Percentiles rank a stretch among this genome's conserved stretches.
Conservation (phyloP, 495 filamentous ascomycete genomes). For the Penicillium desertorum region DNA sequence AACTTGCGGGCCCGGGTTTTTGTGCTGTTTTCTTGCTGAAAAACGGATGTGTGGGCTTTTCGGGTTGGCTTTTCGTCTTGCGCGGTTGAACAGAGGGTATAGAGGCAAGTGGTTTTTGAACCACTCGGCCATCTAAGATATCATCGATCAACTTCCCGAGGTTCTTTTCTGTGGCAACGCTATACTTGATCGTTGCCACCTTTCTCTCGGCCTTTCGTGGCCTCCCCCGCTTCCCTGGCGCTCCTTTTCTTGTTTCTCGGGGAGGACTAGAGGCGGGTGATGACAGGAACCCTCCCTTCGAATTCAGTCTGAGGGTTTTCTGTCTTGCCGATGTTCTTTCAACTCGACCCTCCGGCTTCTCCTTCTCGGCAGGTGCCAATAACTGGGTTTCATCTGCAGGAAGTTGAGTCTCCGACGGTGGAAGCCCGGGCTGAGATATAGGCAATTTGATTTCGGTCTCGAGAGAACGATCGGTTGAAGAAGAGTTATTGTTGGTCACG, state of each 20-base stretch:
- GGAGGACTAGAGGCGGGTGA: constrained; percentile 42
- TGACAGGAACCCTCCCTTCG: constrained; percentile 56
- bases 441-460: not conserved
- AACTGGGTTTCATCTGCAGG: not conserved
- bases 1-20: constrained; percentile 11
- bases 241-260: constrained; percentile 24
- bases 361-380: not conserved
- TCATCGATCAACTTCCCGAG: constrained; percentile 51
- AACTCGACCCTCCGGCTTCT: not conserved
- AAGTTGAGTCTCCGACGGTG: constrained; percentile 2
- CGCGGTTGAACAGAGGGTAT: constrained; percentile 11
- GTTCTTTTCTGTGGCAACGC: constrained; percentile 18
- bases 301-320: constrained; percentile 54
- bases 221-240: constrained; percentile 24
- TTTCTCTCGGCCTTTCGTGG: constrained; percentile 24
- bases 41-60: constrained; percentile 78
- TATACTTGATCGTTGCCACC: constrained; percentile 51
- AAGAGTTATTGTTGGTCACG: not conserved
- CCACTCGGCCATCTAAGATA: constrained; percentile 42
- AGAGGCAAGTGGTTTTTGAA: constrained; percentile 4
- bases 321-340: constrained; percentile 21
- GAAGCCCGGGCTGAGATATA: not conserved
- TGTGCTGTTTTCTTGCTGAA: constrained; percentile 53
- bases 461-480: not conserved
- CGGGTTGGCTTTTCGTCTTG: constrained; percentile 30